These are phyloP conservation scores for Dissophora globulifera DNA, from an alignment of 192 early-diverging fungal genomes.

Conservation along the genomic window DNA sequence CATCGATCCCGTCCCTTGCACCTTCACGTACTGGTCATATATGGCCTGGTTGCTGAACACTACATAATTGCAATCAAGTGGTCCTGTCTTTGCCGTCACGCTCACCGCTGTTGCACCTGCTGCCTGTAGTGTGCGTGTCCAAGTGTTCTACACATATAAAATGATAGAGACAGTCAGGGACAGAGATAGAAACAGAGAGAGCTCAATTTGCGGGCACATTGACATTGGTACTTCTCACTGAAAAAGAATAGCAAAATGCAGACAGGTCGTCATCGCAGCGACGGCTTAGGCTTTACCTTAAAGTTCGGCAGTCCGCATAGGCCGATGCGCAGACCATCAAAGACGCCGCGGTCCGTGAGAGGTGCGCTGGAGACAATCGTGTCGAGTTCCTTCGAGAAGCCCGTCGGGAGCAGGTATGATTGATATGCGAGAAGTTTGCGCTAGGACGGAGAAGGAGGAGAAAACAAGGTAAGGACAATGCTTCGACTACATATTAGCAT, in stretches of 20 bases:
- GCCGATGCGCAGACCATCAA: constrained; percentile 21
- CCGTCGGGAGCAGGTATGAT: constrained; percentile 23
- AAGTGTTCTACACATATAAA: not conserved
- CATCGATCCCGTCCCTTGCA: not conserved
- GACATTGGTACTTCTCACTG: not conserved
- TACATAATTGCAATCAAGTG: constrained; percentile 19
- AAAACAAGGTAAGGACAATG: no score
- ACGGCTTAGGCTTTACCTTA: no score
- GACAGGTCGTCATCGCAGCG: no score
- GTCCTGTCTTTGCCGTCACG: constrained; percentile 13
- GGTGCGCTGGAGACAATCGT: constrained; percentile 20
- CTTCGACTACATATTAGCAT: no score
- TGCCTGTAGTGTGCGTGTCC: constrained; percentile 5
- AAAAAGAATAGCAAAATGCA: no score
- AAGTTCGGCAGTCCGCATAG: no score
- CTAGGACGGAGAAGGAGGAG: constrained; percentile 5
- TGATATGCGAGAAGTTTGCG: constrained; percentile 5
- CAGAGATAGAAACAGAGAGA: not conserved
- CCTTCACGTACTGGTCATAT: no score
- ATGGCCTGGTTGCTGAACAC: constrained; percentile 7
- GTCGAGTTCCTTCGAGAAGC: constrained; percentile 20
- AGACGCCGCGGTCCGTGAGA: constrained; percentile 8
- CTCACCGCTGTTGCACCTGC: constrained; percentile 24
- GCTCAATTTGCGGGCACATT: not conserved
- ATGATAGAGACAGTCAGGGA: not conserved